These are phyloP conservation scores for Gloeopeniophorella convolvens DNA, from an alignment of 768 basidiomycete genomes.

Conservation along the genomic window DNA sequence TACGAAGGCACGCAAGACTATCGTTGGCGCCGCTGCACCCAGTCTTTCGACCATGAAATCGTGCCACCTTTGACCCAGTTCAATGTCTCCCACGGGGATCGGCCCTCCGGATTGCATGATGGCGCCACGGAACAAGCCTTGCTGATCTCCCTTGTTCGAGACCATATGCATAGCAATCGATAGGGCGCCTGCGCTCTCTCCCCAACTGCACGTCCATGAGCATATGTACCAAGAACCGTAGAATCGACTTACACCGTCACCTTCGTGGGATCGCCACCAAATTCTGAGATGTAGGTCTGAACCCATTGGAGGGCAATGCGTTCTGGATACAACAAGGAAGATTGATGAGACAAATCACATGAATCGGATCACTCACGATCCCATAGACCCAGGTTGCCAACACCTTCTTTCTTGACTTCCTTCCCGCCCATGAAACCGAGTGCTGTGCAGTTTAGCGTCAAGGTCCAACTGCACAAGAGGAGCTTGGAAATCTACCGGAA, in stretches of 20 bases:
- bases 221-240: conserved; percentile 1
- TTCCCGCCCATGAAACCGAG: conserved; percentile 48
- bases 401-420: conserved; percentile 45
- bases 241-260: conserved; percentile 44
- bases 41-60: conserved; percentile 34
- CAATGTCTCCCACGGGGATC: conserved; percentile 26
- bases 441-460: conserved; percentile 27
- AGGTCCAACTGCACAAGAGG: too few species aligned
- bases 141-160: conserved; percentile 32
- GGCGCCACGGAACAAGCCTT: conserved; percentile 37
- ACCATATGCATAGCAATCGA: conserved; percentile 39
- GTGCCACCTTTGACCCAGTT: conserved; percentile 32
- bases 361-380: conserved; percentile 49
- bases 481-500: too few species aligned
- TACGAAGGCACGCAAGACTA: conserved; percentile 39
- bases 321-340: conserved; percentile 30
- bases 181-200: conserved; percentile 50
- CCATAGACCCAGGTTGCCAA: conserved; percentile 60
- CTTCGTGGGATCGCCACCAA: conserved; percentile 59
- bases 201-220: conserved; percentile 31
- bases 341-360: background rate
- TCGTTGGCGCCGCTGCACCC: conserved; percentile 32
- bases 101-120: conserved; percentile 42
- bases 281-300: conserved; percentile 54
- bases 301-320: conserved; percentile 58